Conservation (phyloP, 768 basidiomycete species). For the Russula griseocarnosa region DNA sequence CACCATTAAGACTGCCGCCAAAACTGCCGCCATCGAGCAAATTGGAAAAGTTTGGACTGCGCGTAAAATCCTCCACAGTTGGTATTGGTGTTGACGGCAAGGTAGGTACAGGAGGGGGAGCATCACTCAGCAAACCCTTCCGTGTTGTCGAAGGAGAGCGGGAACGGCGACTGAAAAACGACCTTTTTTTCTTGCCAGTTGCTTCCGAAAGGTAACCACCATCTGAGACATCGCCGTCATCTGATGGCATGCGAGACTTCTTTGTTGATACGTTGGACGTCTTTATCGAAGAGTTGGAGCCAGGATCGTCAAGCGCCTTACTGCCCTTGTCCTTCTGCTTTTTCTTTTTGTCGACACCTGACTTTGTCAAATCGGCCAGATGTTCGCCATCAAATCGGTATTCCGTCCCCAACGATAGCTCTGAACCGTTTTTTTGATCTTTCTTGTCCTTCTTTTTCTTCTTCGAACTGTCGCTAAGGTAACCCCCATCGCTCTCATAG, state of each 20-base stretch:
- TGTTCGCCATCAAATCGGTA: slow-evolving; percentile 36
- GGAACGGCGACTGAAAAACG: slow-evolving; percentile 28
- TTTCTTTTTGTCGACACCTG: slow-evolving; percentile 26
- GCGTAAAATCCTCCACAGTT: slow-evolving; percentile 12
- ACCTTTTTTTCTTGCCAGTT: slow-evolving; percentile 33
- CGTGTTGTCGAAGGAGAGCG: slow-evolving; percentile 22
- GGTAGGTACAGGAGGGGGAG: slow-evolving; percentile 21
- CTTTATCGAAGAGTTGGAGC: slow-evolving; percentile 3
- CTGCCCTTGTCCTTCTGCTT: slow-evolving; percentile 21
- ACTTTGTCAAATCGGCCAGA: slow-evolving; percentile 26
- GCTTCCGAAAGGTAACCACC: slow-evolving; percentile 35
- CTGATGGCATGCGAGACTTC: slow-evolving; percentile 19
- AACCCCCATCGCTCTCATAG: slow-evolving; percentile 35
- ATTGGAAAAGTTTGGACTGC: slow-evolving; percentile 5
- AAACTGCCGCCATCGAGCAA: not conserved
- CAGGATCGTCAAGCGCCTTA: slow-evolving; percentile 22
- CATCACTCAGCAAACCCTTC: not conserved
- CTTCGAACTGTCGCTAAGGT: slow-evolving; percentile 31
- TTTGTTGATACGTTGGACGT: slow-evolving; percentile 20
- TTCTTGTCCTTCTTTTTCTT: slow-evolving; percentile 32
- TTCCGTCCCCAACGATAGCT: slow-evolving; percentile 29
- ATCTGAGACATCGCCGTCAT: slow-evolving; percentile 33
- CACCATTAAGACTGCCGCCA: not conserved
- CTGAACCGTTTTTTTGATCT: slow-evolving; percentile 30
- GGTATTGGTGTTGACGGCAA: slow-evolving; percentile 12